phyloP scores from a whole-genome alignment of 2,329 filamentous ascomycete species.

The Madurella mycetomatis region DNA sequence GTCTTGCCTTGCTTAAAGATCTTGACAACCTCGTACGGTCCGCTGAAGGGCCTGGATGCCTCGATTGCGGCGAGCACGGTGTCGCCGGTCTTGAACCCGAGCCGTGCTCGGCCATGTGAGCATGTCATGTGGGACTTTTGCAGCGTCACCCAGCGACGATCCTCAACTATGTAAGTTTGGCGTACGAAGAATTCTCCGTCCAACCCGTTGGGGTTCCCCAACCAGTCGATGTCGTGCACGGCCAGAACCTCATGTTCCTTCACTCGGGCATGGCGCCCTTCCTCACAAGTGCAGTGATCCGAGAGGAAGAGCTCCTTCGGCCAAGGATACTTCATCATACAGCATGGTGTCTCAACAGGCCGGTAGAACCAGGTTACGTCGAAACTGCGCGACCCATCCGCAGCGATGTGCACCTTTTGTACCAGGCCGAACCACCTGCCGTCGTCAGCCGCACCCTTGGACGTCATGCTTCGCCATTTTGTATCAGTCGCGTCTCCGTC shows the following conservation, averaged over 20 bases:
- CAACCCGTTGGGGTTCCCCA: constrained; percentile 42
- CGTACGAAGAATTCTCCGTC: constrained; percentile 60
- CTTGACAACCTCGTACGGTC: constrained; percentile 57
- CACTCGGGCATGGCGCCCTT: constrained; percentile 39
- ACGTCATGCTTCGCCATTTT: constrained; percentile 50
- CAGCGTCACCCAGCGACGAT: constrained; percentile 60
- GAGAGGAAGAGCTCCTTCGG: constrained; percentile 72
- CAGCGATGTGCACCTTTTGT: constrained; percentile 45
- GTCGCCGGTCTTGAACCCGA: constrained; percentile 44
- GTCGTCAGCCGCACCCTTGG: constrained; percentile 40
- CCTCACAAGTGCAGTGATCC: constrained; percentile 67
- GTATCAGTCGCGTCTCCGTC: constrained; percentile 45
- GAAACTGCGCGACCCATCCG: constrained; percentile 41
- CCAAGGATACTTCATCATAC: constrained; percentile 62
- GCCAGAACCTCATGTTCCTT: constrained; percentile 51
- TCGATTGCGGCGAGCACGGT: constrained; percentile 49
- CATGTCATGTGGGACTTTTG: constrained; percentile 53
- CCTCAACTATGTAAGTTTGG: constrained; percentile 59
- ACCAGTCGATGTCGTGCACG: constrained; percentile 56
- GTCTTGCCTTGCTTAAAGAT: constrained; percentile 27
- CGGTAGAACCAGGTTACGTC: constrained; percentile 72
- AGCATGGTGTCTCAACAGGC: constrained; percentile 66
- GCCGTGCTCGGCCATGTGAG: constrained; percentile 30
- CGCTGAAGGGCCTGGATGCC: constrained; percentile 38
- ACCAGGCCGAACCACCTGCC: constrained; percentile 69